Percentiles rank a stretch among this genome's conserved stretches.
These are phyloP conservation scores for Fusarium palustre DNA, from an alignment of 2,329 filamentous ascomycete genomes.

Conservation along the genomic window DNA sequence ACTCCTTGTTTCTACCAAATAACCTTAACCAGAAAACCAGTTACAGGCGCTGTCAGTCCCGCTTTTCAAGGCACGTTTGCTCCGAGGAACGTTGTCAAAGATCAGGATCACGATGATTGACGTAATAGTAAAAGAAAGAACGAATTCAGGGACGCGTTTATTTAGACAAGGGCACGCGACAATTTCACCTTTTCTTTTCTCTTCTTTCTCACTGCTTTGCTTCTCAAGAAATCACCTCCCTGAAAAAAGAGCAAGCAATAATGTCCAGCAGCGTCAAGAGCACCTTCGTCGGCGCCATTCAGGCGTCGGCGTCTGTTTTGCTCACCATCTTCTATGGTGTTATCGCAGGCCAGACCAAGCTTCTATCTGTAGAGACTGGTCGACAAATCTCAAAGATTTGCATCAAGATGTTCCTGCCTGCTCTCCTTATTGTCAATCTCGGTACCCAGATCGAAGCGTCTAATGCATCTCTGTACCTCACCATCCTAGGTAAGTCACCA, in stretches of 20 bases:
- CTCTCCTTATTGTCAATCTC: constrained; percentile 31
- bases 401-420: constrained; percentile 37
- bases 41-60: not conserved
- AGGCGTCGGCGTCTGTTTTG: constrained; percentile 36
- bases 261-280: constrained; percentile 31
- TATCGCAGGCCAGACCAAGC: constrained; percentile 25
- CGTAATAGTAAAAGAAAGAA: constrained; percentile 9
- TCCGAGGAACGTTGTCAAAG: not conserved
- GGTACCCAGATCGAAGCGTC: constrained; percentile 26
- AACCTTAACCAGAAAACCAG: constrained; percentile 22
- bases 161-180: not conserved
- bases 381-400: constrained; percentile 33
- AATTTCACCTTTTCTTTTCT: not conserved
- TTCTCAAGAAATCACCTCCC: not conserved
- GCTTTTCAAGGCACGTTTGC: constrained; percentile 28
- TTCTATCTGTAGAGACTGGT: constrained; percentile 33
- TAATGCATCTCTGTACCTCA: constrained; percentile 22
- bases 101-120: constrained; percentile 11
- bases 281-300: constrained; percentile 33
- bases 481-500: constrained; percentile 12
- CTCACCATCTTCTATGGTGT: constrained; percentile 36
- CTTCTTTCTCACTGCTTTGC: not conserved
- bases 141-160: not conserved
- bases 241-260: not conserved
- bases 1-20: constrained; percentile 5